These are phyloP conservation scores for Cadophora sp. DNA, from an alignment of 2,329 filamentous ascomycete species.

Conservation along the genomic window DNA sequence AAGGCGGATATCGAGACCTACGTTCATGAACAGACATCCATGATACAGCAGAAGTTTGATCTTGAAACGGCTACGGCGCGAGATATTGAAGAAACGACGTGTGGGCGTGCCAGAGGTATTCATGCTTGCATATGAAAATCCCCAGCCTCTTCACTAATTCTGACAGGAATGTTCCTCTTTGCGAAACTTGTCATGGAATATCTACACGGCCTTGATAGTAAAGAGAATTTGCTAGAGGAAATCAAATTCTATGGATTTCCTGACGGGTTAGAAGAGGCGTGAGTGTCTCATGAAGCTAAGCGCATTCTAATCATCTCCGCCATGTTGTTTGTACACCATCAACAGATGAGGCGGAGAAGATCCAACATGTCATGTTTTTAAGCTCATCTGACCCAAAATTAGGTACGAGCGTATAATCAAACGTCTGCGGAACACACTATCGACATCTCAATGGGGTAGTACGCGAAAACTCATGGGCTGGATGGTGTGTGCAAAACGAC, in stretches of 20 bases:
- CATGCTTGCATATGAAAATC: not conserved
- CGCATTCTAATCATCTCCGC: too few relatives aligned
- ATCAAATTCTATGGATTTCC: slow-evolving; percentile 26
- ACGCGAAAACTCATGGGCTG: slow-evolving; percentile 45
- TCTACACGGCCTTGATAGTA: slow-evolving; percentile 29
- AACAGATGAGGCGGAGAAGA: too few relatives aligned
- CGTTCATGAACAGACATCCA: slow-evolving; percentile 30
- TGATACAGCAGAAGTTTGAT: slow-evolving; percentile 37
- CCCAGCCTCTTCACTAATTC: not conserved
- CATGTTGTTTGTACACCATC: too few relatives aligned
- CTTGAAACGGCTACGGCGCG: not conserved
- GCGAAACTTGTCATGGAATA: slow-evolving; percentile 42
- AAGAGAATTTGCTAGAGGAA: slow-evolving; percentile 22
- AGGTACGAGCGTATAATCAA: slow-evolving; percentile 18
- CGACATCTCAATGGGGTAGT: slow-evolving; percentile 17
- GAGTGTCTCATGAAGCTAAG: slow-evolving; percentile 9
- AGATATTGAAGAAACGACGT: not conserved
- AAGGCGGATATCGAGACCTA: slow-evolving; percentile 44
- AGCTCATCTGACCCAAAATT: not conserved
- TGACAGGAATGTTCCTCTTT: slow-evolving; percentile 43
- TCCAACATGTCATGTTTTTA: too few relatives aligned
- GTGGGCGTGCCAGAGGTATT: not conserved
- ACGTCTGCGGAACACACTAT: slow-evolving; percentile 20
- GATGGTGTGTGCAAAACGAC: slow-evolving; percentile 48
- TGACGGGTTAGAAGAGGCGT: slow-evolving; percentile 30